Evolutionary conservation across 2,329 filamentous ascomycete genomes (phyloP), one percentile per base, ranked within the genome.

Genomic region (Bipolaris cookei): DNA sequence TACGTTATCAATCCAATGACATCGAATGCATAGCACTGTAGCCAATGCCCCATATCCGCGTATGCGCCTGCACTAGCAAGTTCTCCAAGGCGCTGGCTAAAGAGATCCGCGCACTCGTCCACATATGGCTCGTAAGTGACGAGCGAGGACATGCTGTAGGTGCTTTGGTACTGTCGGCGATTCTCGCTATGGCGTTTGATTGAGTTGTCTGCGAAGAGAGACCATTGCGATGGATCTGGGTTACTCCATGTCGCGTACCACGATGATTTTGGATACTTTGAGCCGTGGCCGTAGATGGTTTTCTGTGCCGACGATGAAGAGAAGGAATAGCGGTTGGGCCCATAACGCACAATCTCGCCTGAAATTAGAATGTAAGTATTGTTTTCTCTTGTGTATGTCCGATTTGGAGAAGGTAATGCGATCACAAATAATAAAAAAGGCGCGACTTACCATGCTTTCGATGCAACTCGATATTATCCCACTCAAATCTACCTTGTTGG

Each of bases 11-110:
- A 21, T 5, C 75, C 75, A 6, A 80, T 67, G 1, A 79, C 76
- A 37, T 80, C 78, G 38, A 80, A 78, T 0, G 77, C 75, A 41
- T 73, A 79, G 37, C 69, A 76, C 32, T 76, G 72, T 21, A 74
- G 43, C 71, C 72, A 75, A 30, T 62, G 58, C 0, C 66, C 65
- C 21, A 70, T 59, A 25, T 74, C 65, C 8, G 51, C 43, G 11
- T 57, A 35, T 2, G 37, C 48, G 18, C 54, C 62, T 6, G 51
- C 43, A 21, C 68, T 61, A 2, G 61, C 56, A 59, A 80, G 71
- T 16, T 71, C 64, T 0, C 67, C 50, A 23, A 78, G 59, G 16
- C 61, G 55, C 28, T 60, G 42, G 18, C 44, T 43, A 37, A 81
- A 78, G 0, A 73, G 45, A 0, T 68, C 57, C 21, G 77, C 64